Evolutionary conservation across 768 basidiomycete species (phyloP), one percentile per base, ranked within the genome.

Genomic region (Hemileccinum impolitum): DNA sequence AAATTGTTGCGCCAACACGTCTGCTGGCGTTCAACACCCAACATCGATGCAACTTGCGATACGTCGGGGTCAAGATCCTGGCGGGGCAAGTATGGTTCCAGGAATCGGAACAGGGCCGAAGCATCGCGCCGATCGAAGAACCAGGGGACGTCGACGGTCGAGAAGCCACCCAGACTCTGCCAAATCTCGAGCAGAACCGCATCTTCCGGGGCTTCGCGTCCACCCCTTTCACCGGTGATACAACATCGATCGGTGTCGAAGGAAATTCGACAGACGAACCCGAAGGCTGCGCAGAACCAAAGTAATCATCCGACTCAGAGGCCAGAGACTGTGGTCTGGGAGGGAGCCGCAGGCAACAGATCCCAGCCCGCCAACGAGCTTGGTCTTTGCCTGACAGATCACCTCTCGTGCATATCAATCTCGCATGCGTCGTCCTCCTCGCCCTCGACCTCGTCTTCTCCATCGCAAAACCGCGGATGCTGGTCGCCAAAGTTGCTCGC

Each of bases 1-100:
- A 59, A 94, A 88, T 58, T 93, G 88, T 45, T 83, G 76, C 1
- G 87, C 87, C 30, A 96, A 65, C 5, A 68, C 69, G 32, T 81
- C 80, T 1, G 87, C 85, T 47, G 61, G 78, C 73, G 26, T 62
- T 66, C 15, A 90, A 70, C 44, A 94, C 74, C 70, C 87, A 94
- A 3, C 87, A 90, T 8, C 79, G 81, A 59, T 88, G 80, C 7
- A 69, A 62, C n/a, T 72, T 75, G 13, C 76, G 70, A 6, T 66
- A 70, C 10, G 68, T 43, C 17, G 63, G 52, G 28, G 61, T 49
- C 15, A 70, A 58, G 32, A 75, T 70, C 54, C 71, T 71, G 14
- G 67, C 62, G 28, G 70, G 51, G 56, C 47, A 23, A 69, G 25
- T 39, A 60, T 35, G 42, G 62, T 38, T 18, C 32, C 14, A 53